Evolutionary conservation across 371 early-diverging fungal genomes (phyloP).

Genomic region (Apophysomyces variabilis): DNA sequence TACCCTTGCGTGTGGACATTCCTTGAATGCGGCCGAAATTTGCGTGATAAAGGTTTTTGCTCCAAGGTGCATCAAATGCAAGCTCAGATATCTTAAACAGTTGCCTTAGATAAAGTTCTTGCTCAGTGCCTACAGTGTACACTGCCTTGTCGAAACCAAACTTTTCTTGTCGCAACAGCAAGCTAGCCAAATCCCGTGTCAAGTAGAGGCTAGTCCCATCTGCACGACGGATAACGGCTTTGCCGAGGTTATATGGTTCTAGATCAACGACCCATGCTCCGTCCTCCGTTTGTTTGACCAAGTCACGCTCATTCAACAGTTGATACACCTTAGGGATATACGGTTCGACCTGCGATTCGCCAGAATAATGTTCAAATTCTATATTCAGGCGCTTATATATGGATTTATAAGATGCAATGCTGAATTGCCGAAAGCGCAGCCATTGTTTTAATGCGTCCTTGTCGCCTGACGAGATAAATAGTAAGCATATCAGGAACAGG

Average conservation of each 20-base stretch:
- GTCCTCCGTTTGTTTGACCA: constrained; percentile 46
- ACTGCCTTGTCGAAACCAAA: constrained; percentile 83
- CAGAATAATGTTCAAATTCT: constrained; percentile 95
- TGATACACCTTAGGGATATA: constrained; percentile 69
- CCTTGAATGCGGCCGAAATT: constrained; percentile 93
- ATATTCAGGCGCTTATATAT: constrained; percentile 88
- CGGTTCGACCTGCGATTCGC: constrained; percentile 87
- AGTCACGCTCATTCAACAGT: constrained; percentile 42
- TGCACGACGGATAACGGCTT: constrained; percentile 74
- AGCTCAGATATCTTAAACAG: constrained; percentile 86
- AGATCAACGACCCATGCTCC: constrained; percentile 82
- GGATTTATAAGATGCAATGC: constrained; percentile 85
- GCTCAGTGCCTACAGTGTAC: constrained; percentile 93
- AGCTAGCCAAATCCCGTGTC: constrained; percentile 94
- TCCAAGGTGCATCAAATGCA: constrained; percentile 37
- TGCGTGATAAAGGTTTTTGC: constrained; percentile 76
- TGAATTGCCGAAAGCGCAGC: constrained; percentile 84
- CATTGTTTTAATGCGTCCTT: constrained; percentile 76
- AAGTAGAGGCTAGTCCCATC: constrained; percentile 96
- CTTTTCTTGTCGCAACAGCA: constrained; percentile 73
- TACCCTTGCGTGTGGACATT: constrained; percentile 96
- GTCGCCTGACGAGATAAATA: constrained; percentile 54
- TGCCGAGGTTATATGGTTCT: constrained; percentile 70
- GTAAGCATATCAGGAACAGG: background rate
- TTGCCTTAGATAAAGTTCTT: constrained; percentile 89